phyloP scores from a whole-genome alignment of 2,329 filamentous ascomycete genomes.

The Calonectria pauciramosa region DNA sequence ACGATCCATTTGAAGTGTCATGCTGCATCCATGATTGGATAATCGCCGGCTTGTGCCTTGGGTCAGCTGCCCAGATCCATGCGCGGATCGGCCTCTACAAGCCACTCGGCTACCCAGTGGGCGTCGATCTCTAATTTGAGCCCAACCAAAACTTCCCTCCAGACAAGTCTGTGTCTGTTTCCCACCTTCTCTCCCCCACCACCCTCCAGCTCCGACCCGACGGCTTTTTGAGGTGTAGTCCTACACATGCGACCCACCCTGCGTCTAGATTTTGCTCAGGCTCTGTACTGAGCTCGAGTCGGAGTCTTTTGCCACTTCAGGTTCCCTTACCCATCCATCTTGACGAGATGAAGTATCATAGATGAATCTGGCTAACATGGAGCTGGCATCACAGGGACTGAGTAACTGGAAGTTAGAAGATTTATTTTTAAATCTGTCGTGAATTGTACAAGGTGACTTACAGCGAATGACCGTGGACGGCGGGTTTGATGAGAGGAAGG shows the following conservation, averaged over 20 bases:
- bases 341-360: neutral
- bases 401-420: neutral
- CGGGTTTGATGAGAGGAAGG: neutral
- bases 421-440: neutral
- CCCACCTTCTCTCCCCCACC: neutral
- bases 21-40: neutral
- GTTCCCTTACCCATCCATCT: neutral
- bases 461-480: too few species aligned
- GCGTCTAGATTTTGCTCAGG: neutral
- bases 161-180: neutral
- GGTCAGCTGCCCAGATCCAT: neutral
- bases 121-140: neutral
- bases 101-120: too few species aligned
- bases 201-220: neutral
- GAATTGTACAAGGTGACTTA: neutral
- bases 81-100: too few species aligned
- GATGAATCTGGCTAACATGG: neutral
- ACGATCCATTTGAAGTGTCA: neutral
- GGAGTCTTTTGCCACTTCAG: neutral
- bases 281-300: neutral
- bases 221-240: too few species aligned
- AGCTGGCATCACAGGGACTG: neutral
- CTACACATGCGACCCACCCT: neutral
- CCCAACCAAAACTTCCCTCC: neutral
- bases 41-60: too few species aligned